Evolutionary conservation across 2,329 filamentous ascomycete species (phyloP).

Genomic region (Colletotrichum sp.): DNA sequence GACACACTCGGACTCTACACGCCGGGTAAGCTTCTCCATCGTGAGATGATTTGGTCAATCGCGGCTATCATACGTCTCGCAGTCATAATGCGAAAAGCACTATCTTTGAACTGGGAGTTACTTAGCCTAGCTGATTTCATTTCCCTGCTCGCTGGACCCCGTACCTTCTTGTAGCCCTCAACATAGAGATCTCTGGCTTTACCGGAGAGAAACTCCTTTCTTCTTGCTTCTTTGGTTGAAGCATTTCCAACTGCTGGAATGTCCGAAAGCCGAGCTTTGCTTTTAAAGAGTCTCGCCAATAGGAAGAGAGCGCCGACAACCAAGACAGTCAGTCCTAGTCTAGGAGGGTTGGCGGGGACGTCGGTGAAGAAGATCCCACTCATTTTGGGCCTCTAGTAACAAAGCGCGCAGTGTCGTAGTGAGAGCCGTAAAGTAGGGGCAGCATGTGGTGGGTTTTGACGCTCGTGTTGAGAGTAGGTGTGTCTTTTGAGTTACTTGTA

Average conservation of each 20-base stretch:
- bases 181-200: not conserved
- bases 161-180: not conserved
- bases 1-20: constrained; percentile 7
- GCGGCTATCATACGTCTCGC: constrained; percentile 17
- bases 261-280: not conserved
- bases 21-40: not conserved
- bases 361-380: not conserved
- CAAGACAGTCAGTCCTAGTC: not conserved
- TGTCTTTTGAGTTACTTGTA: not conserved
- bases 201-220: not conserved
- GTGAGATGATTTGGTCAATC: not conserved
- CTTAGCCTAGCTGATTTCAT: not conserved
- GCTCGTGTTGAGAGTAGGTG: not conserved
- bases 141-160: not conserved
- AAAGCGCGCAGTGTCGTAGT: no score
- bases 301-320: not conserved
- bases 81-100: constrained; percentile 32
- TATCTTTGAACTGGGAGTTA: constrained; percentile 28
- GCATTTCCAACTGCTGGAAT: not conserved
- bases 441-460: not conserved
- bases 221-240: not conserved
- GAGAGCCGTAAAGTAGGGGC: not conserved
- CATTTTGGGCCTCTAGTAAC: not conserved
- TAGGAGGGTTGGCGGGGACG: not conserved
- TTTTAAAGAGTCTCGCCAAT: not conserved